Conservation (phyloP, 129 eudicot genomes). For the Gnaphalium uliginosum region DNA sequence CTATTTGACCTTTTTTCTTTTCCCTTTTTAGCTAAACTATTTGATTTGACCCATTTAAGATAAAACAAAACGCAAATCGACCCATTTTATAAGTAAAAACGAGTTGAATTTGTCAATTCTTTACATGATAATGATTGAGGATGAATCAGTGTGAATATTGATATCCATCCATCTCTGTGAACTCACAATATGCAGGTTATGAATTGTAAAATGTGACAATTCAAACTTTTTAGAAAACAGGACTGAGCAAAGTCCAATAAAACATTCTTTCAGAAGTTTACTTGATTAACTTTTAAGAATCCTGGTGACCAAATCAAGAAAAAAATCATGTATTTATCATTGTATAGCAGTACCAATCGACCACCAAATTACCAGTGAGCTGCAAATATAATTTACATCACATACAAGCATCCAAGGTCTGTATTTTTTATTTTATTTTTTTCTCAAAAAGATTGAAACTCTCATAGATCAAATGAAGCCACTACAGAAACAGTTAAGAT, state of each 20-base stretch:
- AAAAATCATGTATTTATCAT: not conserved
- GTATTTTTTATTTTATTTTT: not conserved
- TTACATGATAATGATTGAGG: not conserved
- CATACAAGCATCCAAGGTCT: not conserved
- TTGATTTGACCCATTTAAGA: not conserved
- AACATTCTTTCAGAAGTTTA: not conserved
- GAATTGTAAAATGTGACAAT: not conserved
- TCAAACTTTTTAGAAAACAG: constrained; percentile 6
- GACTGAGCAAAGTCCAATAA: not conserved
- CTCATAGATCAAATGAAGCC: not conserved
- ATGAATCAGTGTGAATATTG: not conserved
- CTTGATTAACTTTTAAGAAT: not conserved
- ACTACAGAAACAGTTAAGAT: constrained; percentile 9
- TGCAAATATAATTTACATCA: constrained; percentile 5
- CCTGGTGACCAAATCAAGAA: not conserved
- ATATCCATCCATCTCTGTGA: not conserved
- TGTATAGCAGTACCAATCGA: not conserved
- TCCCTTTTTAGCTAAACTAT: not conserved
- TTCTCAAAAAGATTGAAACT: not conserved
- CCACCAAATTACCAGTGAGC: not conserved
- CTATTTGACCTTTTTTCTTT: not conserved
- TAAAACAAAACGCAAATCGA: not conserved
- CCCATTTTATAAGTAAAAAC: no score
- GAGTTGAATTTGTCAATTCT: not conserved
- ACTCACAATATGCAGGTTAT: not conserved